Base-by-base conservation (phyloP, 192 early-diverging fungal genomes). In the Chytriomyces hyalinus region DNA sequence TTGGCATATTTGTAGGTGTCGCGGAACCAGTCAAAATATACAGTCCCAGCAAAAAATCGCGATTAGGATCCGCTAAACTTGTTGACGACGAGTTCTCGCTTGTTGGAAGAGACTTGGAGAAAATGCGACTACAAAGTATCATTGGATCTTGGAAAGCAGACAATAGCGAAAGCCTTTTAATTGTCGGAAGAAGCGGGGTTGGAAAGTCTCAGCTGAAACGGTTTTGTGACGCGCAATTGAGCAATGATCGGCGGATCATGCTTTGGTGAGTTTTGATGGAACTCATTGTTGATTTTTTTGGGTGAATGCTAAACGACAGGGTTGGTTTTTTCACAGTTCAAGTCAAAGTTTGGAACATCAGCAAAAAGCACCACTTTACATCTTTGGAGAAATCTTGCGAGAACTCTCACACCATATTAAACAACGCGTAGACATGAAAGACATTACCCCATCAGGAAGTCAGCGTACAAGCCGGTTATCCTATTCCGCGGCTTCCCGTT, bases 311-410 rank as follows among this genome's bases (percentile, higher is more conserved):
- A 0, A 26, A 26, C 24, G 24, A 26, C 24, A 26, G 24, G 24
- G 24, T 26, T n/a, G 13, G 1, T 48, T 47, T 20, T 20, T 36
- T 36, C 36, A 36, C 45, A 75, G 73, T n/a, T 8, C 64, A 1
- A 28, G 73, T 0, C 73, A 75, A 65, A 75, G 73, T 43, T 66
- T 75, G 11, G 73, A 75, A 20, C 73, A 75, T 22, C 73, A 75
- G 43, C 73, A 75, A 66, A 75, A 75, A 50, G 61, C 73, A 15
- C 64, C 73, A 24, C 66, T 75, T 3, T 75, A 24, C 36, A 75
- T 75, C 10, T 75, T 75, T 62, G 73, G 73, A 17, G 73, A 75
- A 26, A 44, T 75, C 36, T n/a, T 75, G 28, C 61, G 73, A 64
- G 73, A 75, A 50, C 47, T 75, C 4, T 44, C 73, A 26, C 61